Evolutionary conservation across 441 rosid genomes (phyloP), one percentile per base, ranked within the genome.

Genomic region (Populus hybrid): DNA sequence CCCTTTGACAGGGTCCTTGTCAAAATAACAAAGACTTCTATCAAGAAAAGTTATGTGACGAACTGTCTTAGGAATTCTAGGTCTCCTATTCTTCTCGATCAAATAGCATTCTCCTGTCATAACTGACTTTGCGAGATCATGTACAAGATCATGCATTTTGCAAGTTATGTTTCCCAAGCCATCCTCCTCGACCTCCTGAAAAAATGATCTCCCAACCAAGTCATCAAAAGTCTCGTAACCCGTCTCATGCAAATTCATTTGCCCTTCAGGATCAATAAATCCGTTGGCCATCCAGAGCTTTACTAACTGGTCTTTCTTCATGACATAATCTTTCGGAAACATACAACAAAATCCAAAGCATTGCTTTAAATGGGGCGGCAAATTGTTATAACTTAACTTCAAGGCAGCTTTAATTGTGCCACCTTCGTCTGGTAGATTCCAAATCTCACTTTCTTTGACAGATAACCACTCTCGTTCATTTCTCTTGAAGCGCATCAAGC

Each of bases 191-290:
- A 77, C 32, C 2, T 38, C 75, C n/a, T 71, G 10, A 11, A 77
- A 77, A 64, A 77, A 11, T 63, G 80, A 77, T 40, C 80, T 59
- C 75, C 26, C 30, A 70, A 71, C 70, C 20, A 77, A 23, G 42
- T 77, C 79, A 26, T 12, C 32, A 23, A 77, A 77, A 24, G 10
- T 63, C 34, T 63, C 65, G 7, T 77, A 16, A 5, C 65, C 70
- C 6, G 21, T 16, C 11, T 76, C 79, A 35, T 77, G 38, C 70
- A 70, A 70, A 35, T 77, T 65, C 75, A 63, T 70, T 38, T 63
- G 75, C 30, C 63, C 70, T 26, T 5, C 30, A 16, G 14, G 10
- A 36, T n/a, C 14, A 59, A 77, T 14, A 30, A 69, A 70, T 1
- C 74, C 79, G 57, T 35, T 76, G 21, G 73, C 73, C 68, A 42